Evolutionary conservation across 2,329 filamentous ascomycete species (phyloP).

Genomic region (Sodiomyces alkalinus): DNA sequence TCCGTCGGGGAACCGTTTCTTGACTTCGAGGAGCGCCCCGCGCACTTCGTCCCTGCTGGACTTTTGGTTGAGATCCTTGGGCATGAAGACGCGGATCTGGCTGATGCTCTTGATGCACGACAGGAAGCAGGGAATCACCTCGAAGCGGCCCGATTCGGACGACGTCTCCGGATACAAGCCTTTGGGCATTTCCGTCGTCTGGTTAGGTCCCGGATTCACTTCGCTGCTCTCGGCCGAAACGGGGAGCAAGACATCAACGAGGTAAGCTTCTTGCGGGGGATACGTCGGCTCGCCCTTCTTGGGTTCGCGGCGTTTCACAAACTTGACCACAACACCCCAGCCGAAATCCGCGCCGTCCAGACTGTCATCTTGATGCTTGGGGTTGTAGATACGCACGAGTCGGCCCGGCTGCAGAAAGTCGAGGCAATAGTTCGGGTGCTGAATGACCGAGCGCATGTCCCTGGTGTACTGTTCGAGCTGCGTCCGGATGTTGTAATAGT

Average conservation of each 20-base stretch:
- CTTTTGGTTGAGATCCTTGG: conserved; percentile 54
- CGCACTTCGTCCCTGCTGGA: conserved; percentile 54
- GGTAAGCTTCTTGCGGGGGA: conserved; percentile 58
- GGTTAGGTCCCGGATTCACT: conserved; percentile 21
- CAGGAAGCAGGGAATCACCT: conserved; percentile 74
- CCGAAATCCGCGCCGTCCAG: conserved; percentile 61
- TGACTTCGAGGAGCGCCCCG: conserved; percentile 61
- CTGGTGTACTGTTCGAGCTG: conserved; percentile 71
- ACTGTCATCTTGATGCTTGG: conserved; percentile 24
- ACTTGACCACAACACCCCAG: conserved; percentile 81
- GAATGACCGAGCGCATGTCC: conserved; percentile 85
- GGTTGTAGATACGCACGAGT: conserved; percentile 70
- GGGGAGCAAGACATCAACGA: conserved; percentile 68
- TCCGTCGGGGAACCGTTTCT: conserved; percentile 82
- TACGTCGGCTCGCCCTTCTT: conserved; percentile 56
- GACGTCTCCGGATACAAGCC: conserved; percentile 49
- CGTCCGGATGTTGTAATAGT: conserved; percentile 83
- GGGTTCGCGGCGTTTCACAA: conserved; percentile 45
- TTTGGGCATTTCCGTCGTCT: conserved; percentile 36
- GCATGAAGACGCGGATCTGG: conserved; percentile 70
- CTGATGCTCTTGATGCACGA: conserved; percentile 75
- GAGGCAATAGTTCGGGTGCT: conserved; percentile 74
- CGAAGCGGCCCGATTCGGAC: conserved; percentile 55
- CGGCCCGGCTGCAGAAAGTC: conserved; percentile 81
- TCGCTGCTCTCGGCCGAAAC: conserved; percentile 35